These are phyloP conservation scores for Aphanocladium album DNA, from an alignment of 2,329 filamentous ascomycete species.

Conservation along the genomic window DNA sequence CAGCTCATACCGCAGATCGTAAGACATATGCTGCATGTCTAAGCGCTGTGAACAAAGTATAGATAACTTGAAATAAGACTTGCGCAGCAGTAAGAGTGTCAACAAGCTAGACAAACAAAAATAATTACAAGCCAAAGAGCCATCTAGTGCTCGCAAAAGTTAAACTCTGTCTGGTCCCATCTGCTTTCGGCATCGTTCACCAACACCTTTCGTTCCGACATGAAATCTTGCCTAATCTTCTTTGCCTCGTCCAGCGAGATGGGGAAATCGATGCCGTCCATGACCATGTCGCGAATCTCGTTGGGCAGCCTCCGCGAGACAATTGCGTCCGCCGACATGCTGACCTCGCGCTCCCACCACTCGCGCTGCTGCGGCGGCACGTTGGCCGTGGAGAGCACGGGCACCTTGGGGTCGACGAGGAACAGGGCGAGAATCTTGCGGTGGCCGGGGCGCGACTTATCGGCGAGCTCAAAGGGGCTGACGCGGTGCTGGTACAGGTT, in stretches of 20 bases:
- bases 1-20: no score
- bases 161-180: not conserved
- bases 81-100: no score
- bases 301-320: conserved; percentile 1
- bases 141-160: conserved; percentile 11
- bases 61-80: no score
- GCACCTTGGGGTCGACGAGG: conserved; percentile 52
- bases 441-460: conserved; percentile 49
- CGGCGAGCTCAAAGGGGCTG: conserved; percentile 44
- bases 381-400: conserved; percentile 38
- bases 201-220: conserved; percentile 7
- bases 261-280: not conserved
- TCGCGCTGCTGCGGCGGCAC: conserved; percentile 38
- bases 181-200: not conserved
- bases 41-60: no score
- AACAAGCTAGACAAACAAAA: no score
- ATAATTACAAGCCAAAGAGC: no score
- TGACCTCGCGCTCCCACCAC: conserved; percentile 28
- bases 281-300: conserved; percentile 2
- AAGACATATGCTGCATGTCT: no score
- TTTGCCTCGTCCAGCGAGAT: not conserved
- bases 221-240: conserved; percentile 5
- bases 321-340: not conserved
- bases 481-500: conserved; percentile 50
- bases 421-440: conserved; percentile 56